Conservation (phyloP, 2,329 filamentous ascomycete genomes). For the Orbilia brochopaga region DNA sequence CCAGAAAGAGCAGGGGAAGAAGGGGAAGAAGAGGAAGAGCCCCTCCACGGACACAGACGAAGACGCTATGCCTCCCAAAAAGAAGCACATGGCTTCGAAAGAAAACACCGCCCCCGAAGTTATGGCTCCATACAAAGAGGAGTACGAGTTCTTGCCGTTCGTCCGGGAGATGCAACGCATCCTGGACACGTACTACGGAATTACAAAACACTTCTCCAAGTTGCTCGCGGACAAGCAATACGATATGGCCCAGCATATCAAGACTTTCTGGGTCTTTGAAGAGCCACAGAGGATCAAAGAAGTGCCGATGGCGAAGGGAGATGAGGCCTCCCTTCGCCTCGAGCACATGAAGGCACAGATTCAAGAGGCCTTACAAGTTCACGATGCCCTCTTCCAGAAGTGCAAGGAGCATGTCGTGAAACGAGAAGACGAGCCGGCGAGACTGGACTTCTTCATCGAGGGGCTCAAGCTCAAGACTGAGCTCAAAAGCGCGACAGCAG, state of each 20-base stretch:
- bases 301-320: background rate
- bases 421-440: background rate
- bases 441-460: background rate
- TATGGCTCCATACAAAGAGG: background rate
- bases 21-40: constrained; percentile 1
- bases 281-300: background rate
- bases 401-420: background rate
- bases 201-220: background rate
- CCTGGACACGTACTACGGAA: background rate
- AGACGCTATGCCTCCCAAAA: background rate
- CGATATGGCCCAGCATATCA: background rate
- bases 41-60: background rate
- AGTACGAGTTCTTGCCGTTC: background rate
- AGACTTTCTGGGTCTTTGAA: background rate
- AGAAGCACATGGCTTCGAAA: background rate
- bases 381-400: background rate
- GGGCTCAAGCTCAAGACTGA: constrained; percentile 5
- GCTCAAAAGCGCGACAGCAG: background rate
- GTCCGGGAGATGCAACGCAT: background rate
- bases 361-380: background rate
- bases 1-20: background rate
- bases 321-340: background rate
- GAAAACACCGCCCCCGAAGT: background rate
- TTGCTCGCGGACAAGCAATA: background rate
- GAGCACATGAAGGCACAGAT: background rate